A percentile compares a stretch with the other conserved stretches of the same genome.
Conservation (phyloP, 2,329 filamentous ascomycete species). For the Ascochyta viciae-villosae region DNA sequence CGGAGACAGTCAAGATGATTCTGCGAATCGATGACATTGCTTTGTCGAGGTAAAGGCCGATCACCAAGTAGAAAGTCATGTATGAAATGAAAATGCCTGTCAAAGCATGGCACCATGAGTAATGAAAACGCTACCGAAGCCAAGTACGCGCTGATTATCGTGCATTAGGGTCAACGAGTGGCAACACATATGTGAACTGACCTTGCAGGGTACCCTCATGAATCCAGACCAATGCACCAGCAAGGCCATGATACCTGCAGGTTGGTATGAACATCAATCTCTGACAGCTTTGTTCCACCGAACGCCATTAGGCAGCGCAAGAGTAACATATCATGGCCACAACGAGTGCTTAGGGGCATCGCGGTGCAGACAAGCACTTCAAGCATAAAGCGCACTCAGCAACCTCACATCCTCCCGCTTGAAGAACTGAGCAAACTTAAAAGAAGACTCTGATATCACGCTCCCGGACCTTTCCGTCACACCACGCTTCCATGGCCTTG, state of each 20-base stretch:
- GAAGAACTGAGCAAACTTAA: no score
- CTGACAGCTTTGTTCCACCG: no score
- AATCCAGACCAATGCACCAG: background rate
- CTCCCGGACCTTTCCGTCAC: background rate
- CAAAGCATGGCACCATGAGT: conserved; percentile 16
- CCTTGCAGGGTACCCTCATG: background rate
- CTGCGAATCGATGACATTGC: conserved; percentile 73
- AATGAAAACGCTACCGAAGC: conserved; percentile 18
- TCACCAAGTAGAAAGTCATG: background rate
- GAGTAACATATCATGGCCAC: no score
- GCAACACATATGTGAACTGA: background rate
- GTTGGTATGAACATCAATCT: no score
- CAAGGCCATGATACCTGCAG: no score
- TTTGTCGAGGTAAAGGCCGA: conserved; percentile 49
- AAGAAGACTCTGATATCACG: background rate
- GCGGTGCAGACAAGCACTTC: no score
- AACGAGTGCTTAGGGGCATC: no score
- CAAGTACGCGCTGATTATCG: background rate
- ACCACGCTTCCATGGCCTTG: background rate
- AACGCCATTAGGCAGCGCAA: no score
- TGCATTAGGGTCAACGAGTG: background rate
- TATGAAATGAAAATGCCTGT: conserved; percentile 4
- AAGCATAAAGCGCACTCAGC: no score
- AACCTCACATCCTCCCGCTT: no score
- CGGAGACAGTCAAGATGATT: conserved; percentile 98